Conservation (phyloP, 2,329 filamentous ascomycete species). For the Fusarium tjaetaba region DNA sequence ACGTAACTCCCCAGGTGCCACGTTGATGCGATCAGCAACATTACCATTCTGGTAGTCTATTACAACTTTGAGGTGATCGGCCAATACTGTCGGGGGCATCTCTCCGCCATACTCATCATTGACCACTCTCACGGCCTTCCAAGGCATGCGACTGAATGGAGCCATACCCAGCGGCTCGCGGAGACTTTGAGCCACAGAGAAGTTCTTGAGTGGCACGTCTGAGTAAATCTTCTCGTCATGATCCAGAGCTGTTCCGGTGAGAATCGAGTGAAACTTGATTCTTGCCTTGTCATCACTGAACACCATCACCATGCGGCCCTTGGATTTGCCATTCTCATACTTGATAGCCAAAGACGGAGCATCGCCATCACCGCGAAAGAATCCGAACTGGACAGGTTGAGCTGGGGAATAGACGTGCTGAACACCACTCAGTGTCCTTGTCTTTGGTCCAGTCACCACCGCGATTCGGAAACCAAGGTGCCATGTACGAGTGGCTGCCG, state of each 20-base stretch:
- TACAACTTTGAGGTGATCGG: constrained; percentile 79
- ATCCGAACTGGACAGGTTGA: constrained; percentile 79
- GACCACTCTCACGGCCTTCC: constrained; percentile 76
- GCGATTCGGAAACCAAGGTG: constrained; percentile 84
- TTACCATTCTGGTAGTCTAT: constrained; percentile 80
- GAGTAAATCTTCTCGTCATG: constrained; percentile 75
- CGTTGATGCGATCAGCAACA: constrained; percentile 84
- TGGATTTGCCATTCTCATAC: constrained; percentile 71
- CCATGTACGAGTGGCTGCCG: constrained; percentile 74
- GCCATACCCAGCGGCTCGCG: constrained; percentile 60
- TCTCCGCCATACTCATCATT: constrained; percentile 73
- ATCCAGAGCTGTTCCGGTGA: constrained; percentile 77
- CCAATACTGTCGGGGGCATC: constrained; percentile 74
- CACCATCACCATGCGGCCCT: constrained; percentile 78
- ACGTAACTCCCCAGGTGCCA: constrained; percentile 78
- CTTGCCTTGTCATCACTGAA: constrained; percentile 80
- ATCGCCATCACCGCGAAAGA: constrained; percentile 76
- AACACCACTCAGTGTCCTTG: constrained; percentile 80
- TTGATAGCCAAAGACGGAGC: constrained; percentile 76
- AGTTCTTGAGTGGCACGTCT: constrained; percentile 73
- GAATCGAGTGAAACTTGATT: constrained; percentile 74
- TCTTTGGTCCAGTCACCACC: constrained; percentile 79
- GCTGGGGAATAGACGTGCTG: constrained; percentile 74
- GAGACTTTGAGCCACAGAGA: constrained; percentile 68
- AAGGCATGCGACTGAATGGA: constrained; percentile 63